Conservation (phyloP, 2,329 filamentous ascomycete species). For the Podosphaera aphanis region DNA sequence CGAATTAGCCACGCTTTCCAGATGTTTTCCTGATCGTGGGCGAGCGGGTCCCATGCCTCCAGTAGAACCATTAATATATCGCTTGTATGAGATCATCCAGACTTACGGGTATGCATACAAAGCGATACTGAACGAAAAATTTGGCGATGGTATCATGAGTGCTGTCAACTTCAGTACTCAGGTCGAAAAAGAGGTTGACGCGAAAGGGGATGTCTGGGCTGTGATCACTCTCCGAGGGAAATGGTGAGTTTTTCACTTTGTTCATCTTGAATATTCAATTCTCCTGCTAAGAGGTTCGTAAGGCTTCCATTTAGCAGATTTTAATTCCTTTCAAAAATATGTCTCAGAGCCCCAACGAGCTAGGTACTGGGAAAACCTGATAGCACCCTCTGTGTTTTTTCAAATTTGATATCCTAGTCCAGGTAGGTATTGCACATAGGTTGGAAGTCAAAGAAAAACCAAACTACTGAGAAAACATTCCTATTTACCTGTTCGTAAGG, state of each 20-base stretch:
- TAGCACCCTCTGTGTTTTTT: too few species aligned
- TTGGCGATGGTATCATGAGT: conserved; percentile 87
- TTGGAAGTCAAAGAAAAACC: too few species aligned
- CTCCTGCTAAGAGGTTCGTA: background rate
- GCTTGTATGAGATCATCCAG: conserved; percentile 82
- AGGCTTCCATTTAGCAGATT: conserved; percentile 7
- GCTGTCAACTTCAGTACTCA: conserved; percentile 78
- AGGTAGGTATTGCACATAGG: too few species aligned
- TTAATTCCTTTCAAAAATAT: background rate
- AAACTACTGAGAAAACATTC: too few species aligned
- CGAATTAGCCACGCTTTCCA: conserved; percentile 35
- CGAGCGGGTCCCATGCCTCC: conserved; percentile 62
- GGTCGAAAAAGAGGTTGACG: conserved; percentile 82
- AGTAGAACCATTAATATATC: conserved; percentile 35
- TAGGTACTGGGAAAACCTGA: too few species aligned
- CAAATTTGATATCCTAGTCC: too few species aligned
- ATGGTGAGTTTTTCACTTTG: conserved; percentile 59
- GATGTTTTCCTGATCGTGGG: conserved; percentile 42
- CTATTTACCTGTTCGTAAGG: too few species aligned
- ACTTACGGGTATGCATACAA: conserved; percentile 96
- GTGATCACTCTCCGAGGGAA: conserved; percentile 67
- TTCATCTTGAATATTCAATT: conserved; percentile 23
- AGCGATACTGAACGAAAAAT: conserved; percentile 87
- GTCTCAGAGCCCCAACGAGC: too few species aligned
- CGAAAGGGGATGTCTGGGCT: conserved; percentile 58